Conservation (phyloP, 2,329 filamentous ascomycete species). For the Ascochyta viciae-villosae region DNA sequence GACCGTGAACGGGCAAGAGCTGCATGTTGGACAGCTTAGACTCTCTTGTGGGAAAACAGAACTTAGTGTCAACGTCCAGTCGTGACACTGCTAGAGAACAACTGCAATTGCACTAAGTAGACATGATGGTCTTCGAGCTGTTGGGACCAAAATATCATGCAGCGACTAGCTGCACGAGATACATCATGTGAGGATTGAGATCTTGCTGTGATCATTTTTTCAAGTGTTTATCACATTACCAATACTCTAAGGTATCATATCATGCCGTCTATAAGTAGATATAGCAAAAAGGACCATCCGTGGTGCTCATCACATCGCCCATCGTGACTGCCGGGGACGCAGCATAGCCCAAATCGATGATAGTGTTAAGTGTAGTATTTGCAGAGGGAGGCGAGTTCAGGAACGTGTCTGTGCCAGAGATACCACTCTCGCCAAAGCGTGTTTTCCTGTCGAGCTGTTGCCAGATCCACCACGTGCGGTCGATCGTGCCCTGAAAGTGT, state of each 20-base stretch:
- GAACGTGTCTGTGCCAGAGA: constrained; percentile 56
- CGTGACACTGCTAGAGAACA: not conserved
- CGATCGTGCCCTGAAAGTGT: constrained; percentile 41
- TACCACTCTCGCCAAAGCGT: constrained; percentile 38
- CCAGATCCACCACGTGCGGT: constrained; percentile 53
- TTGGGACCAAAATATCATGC: no score
- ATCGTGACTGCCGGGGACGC: constrained; percentile 30
- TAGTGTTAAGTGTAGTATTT: constrained; percentile 56
- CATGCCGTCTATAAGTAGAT: constrained; percentile 33
- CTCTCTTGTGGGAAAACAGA: not conserved
- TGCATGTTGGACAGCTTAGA: not conserved
- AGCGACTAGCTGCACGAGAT: not conserved
- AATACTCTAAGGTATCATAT: not conserved
- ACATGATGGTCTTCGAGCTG: not conserved
- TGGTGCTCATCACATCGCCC: constrained; percentile 41
- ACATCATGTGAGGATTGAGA: no score
- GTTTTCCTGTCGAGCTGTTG: constrained; percentile 50
- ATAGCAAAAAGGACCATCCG: constrained; percentile 45
- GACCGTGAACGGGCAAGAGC: not conserved
- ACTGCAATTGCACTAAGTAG: not conserved
- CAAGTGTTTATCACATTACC: no score
- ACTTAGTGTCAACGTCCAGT: not conserved
- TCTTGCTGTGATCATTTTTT: no score
- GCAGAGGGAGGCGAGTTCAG: constrained; percentile 52
- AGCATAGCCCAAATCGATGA: constrained; percentile 51